phyloP scores from a whole-genome alignment of 1,284 basidiomycete species.

The Trichosporon asahii region DNA sequence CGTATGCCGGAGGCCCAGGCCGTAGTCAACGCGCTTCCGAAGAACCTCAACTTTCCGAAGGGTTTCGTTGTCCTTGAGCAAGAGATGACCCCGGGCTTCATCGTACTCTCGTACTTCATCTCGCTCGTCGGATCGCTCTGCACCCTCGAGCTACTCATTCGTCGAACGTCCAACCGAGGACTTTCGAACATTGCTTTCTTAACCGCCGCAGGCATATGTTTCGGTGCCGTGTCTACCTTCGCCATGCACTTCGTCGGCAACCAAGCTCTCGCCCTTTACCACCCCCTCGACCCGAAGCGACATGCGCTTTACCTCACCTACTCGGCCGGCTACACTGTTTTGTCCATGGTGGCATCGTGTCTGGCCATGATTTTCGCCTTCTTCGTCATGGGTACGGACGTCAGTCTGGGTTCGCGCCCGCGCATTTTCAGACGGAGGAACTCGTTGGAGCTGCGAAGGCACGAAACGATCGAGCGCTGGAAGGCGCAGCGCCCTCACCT shows the following conservation, averaged over 20 bases:
- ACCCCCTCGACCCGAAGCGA: conserved; percentile 33
- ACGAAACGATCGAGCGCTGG: conserved; percentile 27
- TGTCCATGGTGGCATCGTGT: conserved; percentile 52
- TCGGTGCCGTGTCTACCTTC: conserved; percentile 54
- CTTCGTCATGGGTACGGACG: conserved; percentile 53
- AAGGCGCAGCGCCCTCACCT: conserved; percentile 31
- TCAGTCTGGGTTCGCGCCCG: conserved; percentile 21
- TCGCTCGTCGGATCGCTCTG: conserved; percentile 52
- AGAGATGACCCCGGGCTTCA: conserved; percentile 47
- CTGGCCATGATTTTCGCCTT: conserved; percentile 53
- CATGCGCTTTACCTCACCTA: conserved; percentile 48
- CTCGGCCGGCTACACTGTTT: conserved; percentile 50
- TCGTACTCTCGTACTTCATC: conserved; percentile 51
- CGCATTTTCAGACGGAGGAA: conserved; percentile 17
- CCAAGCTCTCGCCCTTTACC: conserved; percentile 50
- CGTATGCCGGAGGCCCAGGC: conserved; percentile 9
- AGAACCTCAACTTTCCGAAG: neutral
- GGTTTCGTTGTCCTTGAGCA: conserved; percentile 41
- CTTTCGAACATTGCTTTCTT: conserved; percentile 49
- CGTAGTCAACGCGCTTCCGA: conserved; percentile 16
- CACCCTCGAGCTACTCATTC: conserved; percentile 52
- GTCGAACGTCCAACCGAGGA: conserved; percentile 51
- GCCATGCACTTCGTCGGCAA: conserved; percentile 55
- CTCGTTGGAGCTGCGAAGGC: conserved; percentile 1
- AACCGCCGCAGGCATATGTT: conserved; percentile 50